Conservation (phyloP, 352 stramenopile genomes). For the Pythium sukuiense region DNA sequence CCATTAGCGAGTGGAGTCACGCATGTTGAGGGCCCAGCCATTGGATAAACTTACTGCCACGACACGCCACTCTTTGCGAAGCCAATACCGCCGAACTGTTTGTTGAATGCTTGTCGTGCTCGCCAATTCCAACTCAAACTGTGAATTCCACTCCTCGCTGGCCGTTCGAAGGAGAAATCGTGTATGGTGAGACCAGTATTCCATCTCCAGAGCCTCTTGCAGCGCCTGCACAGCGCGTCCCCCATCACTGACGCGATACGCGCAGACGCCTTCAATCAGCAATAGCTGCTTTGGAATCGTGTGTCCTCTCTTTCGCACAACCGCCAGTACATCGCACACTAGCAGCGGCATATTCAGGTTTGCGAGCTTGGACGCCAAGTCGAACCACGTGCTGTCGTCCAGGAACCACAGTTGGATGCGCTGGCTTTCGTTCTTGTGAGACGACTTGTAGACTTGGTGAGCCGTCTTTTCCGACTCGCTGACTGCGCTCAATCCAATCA, state of each 20-base stretch:
- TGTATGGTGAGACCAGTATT: conserved; percentile 48
- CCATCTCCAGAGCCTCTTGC: conserved; percentile 33
- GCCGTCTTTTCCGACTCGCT: conserved; percentile 53
- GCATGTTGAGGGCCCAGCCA: neutral
- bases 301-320: conserved; percentile 27
- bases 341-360: conserved; percentile 50
- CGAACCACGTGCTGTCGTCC: conserved; percentile 59
- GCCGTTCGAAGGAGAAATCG: conserved; percentile 45
- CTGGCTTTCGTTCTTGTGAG: conserved; percentile 62
- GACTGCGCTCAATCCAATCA: conserved; percentile 47
- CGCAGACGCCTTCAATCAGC: conserved; percentile 43
- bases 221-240: conserved; percentile 35
- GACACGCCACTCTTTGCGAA: conserved; percentile 25
- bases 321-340: conserved; percentile 32
- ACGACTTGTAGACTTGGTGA: conserved; percentile 59
- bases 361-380: conserved; percentile 48
- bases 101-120: conserved; percentile 40
- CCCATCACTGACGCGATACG: conserved; percentile 37
- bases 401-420: conserved; percentile 55
- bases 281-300: conserved; percentile 31
- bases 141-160: conserved; percentile 42
- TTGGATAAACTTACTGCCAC: conserved; percentile 18
- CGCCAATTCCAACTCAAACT: conserved; percentile 42
- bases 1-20: neutral
- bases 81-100: conserved; percentile 22